Conservation (phyloP, 768 basidiomycete species). For the Kwoniella dendrophila region DNA sequence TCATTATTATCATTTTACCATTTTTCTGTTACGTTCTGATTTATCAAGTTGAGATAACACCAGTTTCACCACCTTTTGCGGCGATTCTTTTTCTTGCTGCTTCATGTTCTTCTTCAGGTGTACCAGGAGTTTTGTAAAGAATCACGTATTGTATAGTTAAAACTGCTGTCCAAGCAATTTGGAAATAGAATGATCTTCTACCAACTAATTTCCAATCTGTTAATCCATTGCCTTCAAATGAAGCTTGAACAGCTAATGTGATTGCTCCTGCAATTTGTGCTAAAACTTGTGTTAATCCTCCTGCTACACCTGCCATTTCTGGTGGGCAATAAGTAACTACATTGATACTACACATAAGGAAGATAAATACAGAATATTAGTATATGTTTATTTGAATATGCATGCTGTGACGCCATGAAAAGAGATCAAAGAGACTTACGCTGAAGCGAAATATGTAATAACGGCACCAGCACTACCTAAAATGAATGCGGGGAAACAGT, state of each 20-base stretch:
- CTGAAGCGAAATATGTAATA: conserved; percentile 30
- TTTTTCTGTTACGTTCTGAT: neutral
- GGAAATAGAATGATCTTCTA: conserved; percentile 44
- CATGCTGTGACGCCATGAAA: neutral
- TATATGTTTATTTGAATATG: neutral
- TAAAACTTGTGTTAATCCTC: conserved; percentile 47
- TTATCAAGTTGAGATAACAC: conserved; percentile 15
- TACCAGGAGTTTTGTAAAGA: conserved; percentile 43
- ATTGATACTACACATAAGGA: conserved; percentile 33
- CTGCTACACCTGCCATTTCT: conserved; percentile 47
- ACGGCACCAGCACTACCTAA: conserved; percentile 45
- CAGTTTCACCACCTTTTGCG: conserved; percentile 31
- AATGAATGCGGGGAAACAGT: conserved; percentile 45
- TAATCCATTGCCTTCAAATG: conserved; percentile 36
- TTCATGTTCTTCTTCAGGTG: conserved; percentile 44
- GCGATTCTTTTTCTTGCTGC: conserved; percentile 37
- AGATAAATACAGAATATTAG: neutral
- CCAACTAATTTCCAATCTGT: conserved; percentile 41
- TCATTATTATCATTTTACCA: no score
- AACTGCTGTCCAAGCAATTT: conserved; percentile 38
- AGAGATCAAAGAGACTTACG: neutral
- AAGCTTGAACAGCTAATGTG: conserved; percentile 51
- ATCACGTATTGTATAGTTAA: conserved; percentile 35
- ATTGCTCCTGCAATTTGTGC: conserved; percentile 46
- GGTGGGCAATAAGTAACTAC: conserved; percentile 49